phyloP scores from a whole-genome alignment of 1,284 basidiomycete genomes.

The Ceratobasidium sp. region DNA sequence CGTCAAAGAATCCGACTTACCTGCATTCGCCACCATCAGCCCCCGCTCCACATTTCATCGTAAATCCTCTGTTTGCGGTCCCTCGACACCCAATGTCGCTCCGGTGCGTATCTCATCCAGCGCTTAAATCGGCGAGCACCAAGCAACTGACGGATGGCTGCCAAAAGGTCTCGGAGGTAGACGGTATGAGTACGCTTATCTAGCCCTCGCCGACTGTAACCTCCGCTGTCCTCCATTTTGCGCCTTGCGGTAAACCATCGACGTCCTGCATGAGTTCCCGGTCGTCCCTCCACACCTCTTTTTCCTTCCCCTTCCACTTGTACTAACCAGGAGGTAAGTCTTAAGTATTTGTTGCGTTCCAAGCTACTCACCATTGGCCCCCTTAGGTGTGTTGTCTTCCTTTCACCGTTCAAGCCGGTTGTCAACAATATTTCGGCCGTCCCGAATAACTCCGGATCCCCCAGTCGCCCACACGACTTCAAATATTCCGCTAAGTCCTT shows the following conservation, averaged over 20 bases:
- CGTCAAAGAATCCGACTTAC: neutral
- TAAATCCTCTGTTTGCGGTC: neutral
- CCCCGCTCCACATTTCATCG: slow-evolving; percentile 20
- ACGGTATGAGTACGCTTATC: neutral
- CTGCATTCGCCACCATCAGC: slow-evolving; percentile 23
- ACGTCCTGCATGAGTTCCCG: slow-evolving; percentile 9
- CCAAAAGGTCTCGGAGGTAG: slow-evolving; percentile 2
- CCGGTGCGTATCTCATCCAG: slow-evolving; percentile 16
- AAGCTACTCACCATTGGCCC: slow-evolving; percentile 11
- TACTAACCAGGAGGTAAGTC: too few species aligned
- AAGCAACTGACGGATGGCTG: slow-evolving; percentile 12
- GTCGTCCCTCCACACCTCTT: slow-evolving; percentile 20
- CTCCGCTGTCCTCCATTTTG: slow-evolving; percentile 12
- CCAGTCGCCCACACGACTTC: slow-evolving; percentile 3
- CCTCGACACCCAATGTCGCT: slow-evolving; percentile 18
- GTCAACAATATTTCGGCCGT: slow-evolving; percentile 4
- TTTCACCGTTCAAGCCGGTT: slow-evolving; percentile 2
- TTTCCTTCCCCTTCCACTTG: slow-evolving; percentile 5
- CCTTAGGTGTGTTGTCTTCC: neutral
- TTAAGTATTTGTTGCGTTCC: too few species aligned
- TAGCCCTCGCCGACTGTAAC: slow-evolving; percentile 5
- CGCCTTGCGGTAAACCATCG: slow-evolving; percentile 9
- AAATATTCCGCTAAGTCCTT: neutral
- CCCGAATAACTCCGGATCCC: slow-evolving; percentile 6
- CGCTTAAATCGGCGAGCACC: slow-evolving; percentile 13